These are phyloP conservation scores for Xylaria hypoxylon DNA, from an alignment of 2,329 filamentous ascomycete genomes.

Conservation along the genomic window DNA sequence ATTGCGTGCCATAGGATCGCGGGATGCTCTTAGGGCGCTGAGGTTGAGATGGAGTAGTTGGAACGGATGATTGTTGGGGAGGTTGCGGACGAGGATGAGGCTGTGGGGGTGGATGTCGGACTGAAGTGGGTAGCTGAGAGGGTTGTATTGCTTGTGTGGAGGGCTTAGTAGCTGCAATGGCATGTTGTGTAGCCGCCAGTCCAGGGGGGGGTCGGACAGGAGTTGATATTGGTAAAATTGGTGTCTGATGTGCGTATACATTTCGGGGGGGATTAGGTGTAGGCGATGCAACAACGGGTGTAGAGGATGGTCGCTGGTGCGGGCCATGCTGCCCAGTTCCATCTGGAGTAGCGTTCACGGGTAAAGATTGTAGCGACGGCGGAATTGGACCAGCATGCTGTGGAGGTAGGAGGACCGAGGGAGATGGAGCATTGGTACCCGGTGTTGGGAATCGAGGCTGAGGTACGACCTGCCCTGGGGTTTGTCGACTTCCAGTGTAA, in stretches of 20 bases:
- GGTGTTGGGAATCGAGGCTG: conserved; percentile 54
- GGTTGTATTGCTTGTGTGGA: conserved; percentile 41
- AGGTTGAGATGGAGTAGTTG: conserved; percentile 44
- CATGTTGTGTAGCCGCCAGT: conserved; percentile 40
- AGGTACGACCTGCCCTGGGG: conserved; percentile 43
- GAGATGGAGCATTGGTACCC: conserved; percentile 44
- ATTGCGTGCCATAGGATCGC: conserved; percentile 46
- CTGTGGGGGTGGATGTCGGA: conserved; percentile 40
- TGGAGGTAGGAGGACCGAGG: conserved; percentile 49
- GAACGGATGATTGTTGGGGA: conserved; percentile 39
- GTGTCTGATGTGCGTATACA: conserved; percentile 39
- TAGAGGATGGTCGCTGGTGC: conserved; percentile 51
- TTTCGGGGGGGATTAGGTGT: conserved; percentile 41
- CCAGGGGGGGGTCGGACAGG: conserved; percentile 44
- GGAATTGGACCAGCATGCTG: conserved; percentile 49
- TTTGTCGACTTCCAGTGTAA: conserved; percentile 42
- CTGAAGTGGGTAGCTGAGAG: conserved; percentile 39
- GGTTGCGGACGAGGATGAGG: conserved; percentile 28
- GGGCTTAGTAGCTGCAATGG: conserved; percentile 37
- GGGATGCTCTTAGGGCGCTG: conserved; percentile 38
- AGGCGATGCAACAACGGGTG: conserved; percentile 45
- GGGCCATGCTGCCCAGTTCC: conserved; percentile 48
- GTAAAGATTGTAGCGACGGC: conserved; percentile 47
- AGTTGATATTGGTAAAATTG: conserved; percentile 40
- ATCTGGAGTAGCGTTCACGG: conserved; percentile 49